Base-by-base conservation (phyloP, 148 eudicot genomes). In the Arbutus unedo region DNA sequence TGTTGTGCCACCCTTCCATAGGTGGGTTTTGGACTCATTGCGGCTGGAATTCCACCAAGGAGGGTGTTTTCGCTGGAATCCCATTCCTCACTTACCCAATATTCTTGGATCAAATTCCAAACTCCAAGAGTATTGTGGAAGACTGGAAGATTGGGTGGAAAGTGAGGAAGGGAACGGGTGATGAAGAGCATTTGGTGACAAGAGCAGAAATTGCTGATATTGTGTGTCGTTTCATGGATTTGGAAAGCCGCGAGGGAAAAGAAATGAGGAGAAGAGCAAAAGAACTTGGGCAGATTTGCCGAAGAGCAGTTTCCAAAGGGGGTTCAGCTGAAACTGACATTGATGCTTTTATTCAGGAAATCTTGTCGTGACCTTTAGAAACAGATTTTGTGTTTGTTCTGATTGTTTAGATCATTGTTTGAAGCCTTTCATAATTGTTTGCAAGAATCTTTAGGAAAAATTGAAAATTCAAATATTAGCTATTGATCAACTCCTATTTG, bases 1-100 rank as follows among this genome's bases (percentile, higher is more conserved):
- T 92, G 66, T 73, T 89, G 51, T 85, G 88, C 21, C 93, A 92
- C 73, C 86, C 86, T 66, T 78, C 89, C 1, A 76, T 87, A 2
- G 93, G 93, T 0, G 90, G 90, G 16, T 92, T 92, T 76, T 89
- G 87, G 93, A 82, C 93, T 4, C 93, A 87, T 47, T 89, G 89
- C 55, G 93, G 92, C 0, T 92, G 92, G 93, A 92, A 87, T 82
- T 92, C 93, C 0, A 88, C 88, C 4, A 85, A 62, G 48, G 91
- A 92, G 81, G 87, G 86, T 41, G 75, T 86, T 0, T 86, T 83
- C 74, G 85, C 89, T 2, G 92, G 92, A 5, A 80, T 90, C 73
- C 93, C 93, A 0, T 84, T 90, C 87, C 87, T 89, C 3, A 87
- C 91, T 6, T 88, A 79, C 56, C 93, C 95, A 1, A 83, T 89